These are phyloP conservation scores for Calonectria henricotiae DNA, from an alignment of 2,329 filamentous ascomycete genomes.

Conservation along the genomic window DNA sequence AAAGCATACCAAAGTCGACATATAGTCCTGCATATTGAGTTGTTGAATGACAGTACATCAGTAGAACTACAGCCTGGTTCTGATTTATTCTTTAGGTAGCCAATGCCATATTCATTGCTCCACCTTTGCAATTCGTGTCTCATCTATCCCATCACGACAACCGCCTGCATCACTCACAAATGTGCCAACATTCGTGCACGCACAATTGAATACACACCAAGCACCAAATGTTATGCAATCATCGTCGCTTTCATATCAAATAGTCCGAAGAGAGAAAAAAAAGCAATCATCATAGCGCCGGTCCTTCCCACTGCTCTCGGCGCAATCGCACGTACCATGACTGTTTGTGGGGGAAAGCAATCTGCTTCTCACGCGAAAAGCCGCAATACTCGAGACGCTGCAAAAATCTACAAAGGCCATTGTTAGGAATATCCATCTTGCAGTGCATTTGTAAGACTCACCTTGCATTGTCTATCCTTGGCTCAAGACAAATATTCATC, in stretches of 20 bases:
- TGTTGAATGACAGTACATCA: background rate
- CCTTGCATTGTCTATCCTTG: conserved; percentile 92
- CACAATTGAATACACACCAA: conserved; percentile 12
- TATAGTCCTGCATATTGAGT: background rate
- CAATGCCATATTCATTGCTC: background rate
- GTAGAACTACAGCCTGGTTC: conserved; percentile 17
- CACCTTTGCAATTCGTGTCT: conserved; percentile 41
- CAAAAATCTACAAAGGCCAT: conserved; percentile 55
- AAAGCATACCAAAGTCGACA: background rate
- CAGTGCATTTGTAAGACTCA: conserved; percentile 62
- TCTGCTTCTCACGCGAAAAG: conserved; percentile 89
- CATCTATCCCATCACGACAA: conserved; percentile 37
- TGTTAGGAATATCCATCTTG: fast-evolving
- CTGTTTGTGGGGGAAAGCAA: conserved; percentile 93
- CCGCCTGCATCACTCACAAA: conserved; percentile 18
- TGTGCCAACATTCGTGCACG: background rate
- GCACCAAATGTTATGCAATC: conserved; percentile 5
- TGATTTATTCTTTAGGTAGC: background rate
- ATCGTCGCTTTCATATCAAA: conserved; percentile 8
- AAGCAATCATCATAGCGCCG: conserved; percentile 65
- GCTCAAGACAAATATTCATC: conserved; percentile 88
- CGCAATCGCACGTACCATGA: conserved; percentile 87
- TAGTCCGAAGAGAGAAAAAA: background rate
- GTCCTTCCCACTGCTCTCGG: conserved; percentile 85
- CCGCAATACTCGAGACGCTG: conserved; percentile 81